Evolutionary conservation across 2,329 filamentous ascomycete genomes (phyloP), one percentile per base, ranked within the genome.

Genomic region (Bertia moriformis): DNA sequence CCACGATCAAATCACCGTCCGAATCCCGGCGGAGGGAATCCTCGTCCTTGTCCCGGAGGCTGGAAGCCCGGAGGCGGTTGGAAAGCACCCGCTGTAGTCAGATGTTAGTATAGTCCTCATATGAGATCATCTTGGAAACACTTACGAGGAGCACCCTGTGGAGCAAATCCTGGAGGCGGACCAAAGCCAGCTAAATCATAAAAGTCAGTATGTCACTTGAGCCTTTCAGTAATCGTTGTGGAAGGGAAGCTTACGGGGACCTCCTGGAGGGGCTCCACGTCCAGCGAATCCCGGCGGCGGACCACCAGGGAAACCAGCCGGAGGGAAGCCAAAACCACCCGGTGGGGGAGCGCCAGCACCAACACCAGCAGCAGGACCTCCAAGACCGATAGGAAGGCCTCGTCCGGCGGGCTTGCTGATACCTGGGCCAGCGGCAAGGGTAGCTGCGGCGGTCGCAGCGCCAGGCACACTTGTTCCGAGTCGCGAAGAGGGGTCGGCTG

Each of bases 391-490:
- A 44, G n/a, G 40, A 15, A 20, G 37, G 14, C 10, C 13, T 60
- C 91, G 76, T 50, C 91, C 91, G 52, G 88, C 88, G 49, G 91
- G 87, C 56, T 87, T 81, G 46, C 86, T 82, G 48, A 96, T 86
- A 52, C 91, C 91, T 45, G 88, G 84, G 38, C 91, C 91, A 48
- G 86, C 75, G 44, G 80, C 71, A 49, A 95, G 68, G 24, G 73
- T 17, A 33, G 67, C 61, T 32, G 65, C 69, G 24, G 73, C 32
- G 33, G 67, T 60, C 32, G 65, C 69, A 42, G 79, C 81, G 43
- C 78, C 74, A 20, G 81, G 70, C 19, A 76, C 76, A 47, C 72
- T 75, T 59, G 83, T 81, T 54, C 88, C 91, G 45, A 98, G 73
- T 61, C 91, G 76, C 38, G 89, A 78, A 50, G 87, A 85, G 40